Percentiles rank a stretch among this genome's conserved stretches.
Conservation (phyloP, 805 yeast species). For the Sporopachydermia lactativora region DNA sequence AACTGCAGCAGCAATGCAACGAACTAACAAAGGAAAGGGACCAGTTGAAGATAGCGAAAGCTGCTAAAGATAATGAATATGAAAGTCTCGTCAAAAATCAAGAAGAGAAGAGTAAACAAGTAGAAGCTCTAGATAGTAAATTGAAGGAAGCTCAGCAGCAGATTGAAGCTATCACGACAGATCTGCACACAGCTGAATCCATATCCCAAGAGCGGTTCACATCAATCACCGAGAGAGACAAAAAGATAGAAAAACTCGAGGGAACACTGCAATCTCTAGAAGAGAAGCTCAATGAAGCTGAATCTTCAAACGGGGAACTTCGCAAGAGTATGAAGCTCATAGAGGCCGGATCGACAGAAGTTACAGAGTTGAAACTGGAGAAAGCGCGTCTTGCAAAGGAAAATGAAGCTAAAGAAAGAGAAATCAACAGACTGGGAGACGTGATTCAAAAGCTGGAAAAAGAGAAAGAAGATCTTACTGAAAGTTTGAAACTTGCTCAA, state of each 20-base stretch:
- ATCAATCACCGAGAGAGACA: conserved; percentile 26
- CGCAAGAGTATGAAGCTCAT: no score
- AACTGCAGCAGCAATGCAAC: conserved; percentile 10
- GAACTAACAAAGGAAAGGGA: conserved; percentile 11
- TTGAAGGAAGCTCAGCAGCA: conserved; percentile 13
- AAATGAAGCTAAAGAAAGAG: conserved; percentile 4
- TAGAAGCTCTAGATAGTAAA: conserved; percentile 5
- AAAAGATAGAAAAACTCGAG: conserved; percentile 26
- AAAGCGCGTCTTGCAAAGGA: neutral
- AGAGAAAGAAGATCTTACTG: conserved; percentile 8
- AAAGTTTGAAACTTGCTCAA: conserved; percentile 2
- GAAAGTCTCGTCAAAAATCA: conserved; percentile 3
- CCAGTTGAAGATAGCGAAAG: conserved; percentile 2
- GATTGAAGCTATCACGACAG: conserved; percentile 11
- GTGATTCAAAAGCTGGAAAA: conserved; percentile 9
- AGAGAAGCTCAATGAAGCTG: conserved; percentile 23
- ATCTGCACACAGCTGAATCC: conserved; percentile 14
- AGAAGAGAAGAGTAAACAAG: conserved; percentile 4
- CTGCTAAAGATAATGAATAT: conserved; percentile 4
- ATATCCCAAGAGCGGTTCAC: no score
- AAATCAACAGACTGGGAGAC: conserved; percentile 7
- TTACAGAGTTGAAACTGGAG: conserved; percentile 3
- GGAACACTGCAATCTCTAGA: conserved; percentile 25
- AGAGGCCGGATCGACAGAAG: neutral
- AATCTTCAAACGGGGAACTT: no score